A percentile compares a stretch with the other conserved stretches of the same genome.
These are phyloP conservation scores for Dactylellina parvicollis DNA, from an alignment of 2,329 filamentous ascomycete genomes.

Conservation along the genomic window DNA sequence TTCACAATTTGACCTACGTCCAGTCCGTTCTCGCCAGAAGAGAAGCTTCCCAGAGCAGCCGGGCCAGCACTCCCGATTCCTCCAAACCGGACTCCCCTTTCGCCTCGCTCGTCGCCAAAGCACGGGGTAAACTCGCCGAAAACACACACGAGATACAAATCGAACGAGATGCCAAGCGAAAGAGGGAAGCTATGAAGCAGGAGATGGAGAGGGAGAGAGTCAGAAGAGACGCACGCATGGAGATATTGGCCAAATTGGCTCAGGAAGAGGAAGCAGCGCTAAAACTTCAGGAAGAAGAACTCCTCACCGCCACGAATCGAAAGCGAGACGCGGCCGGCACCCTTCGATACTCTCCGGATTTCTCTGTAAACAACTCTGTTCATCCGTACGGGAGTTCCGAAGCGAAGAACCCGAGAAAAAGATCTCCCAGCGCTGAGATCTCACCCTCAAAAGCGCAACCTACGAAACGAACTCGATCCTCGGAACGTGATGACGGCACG, in stretches of 20 bases:
- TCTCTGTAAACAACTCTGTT: slow-evolving; percentile 23
- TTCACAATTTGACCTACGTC: slow-evolving; percentile 45
- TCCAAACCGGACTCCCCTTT: slow-evolving; percentile 30
- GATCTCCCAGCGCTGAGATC: slow-evolving; percentile 19
- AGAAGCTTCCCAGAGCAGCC: slow-evolving; percentile 37
- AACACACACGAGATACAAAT: slow-evolving; percentile 42
- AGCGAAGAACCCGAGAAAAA: slow-evolving; percentile 32
- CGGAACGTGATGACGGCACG: slow-evolving; percentile 22
- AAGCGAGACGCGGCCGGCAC: slow-evolving; percentile 36
- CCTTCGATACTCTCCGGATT: slow-evolving; percentile 47
- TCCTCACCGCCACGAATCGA: slow-evolving; percentile 26
- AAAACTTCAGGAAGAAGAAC: slow-evolving; percentile 20
- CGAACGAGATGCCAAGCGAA: slow-evolving; percentile 25
- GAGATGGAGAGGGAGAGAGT: slow-evolving; percentile 34
- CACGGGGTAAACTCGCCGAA: slow-evolving; percentile 30
- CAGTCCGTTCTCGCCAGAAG: slow-evolving; percentile 38
- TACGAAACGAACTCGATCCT: slow-evolving; percentile 37
- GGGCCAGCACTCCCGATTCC: slow-evolving; percentile 28
- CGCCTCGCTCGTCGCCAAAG: slow-evolving; percentile 25
- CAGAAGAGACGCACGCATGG: slow-evolving; percentile 45
- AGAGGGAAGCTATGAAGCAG: slow-evolving; percentile 29
- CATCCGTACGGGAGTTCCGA: slow-evolving; percentile 22
- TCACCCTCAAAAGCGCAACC: slow-evolving; percentile 20
- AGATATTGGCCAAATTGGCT: slow-evolving; percentile 33
- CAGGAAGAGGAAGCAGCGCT: slow-evolving; percentile 30